Base-by-base conservation (phyloP, 306 rosid species). In the Cicer arietinum region DNA sequence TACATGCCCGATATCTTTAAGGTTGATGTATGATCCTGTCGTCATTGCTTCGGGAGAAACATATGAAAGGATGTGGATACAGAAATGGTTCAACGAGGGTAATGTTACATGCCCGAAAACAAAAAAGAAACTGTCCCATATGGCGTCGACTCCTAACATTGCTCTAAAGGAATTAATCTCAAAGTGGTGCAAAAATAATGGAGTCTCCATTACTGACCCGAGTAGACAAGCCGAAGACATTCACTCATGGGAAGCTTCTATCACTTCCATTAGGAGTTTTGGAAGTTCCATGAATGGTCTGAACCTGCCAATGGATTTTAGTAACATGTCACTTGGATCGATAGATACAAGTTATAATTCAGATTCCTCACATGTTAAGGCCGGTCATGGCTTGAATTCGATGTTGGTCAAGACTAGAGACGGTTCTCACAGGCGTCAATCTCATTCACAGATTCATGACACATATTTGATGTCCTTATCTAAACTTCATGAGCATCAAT, bases 61-160 rank as follows among this genome's bases (percentile, higher is more conserved):
- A 66, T 91, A 73, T 74, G 97, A 94, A 83, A 88, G 88, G 80
- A 83, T 83, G 85, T 91, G 91, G 94, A 89, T 91, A 76, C 91
- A 88, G 40, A 94, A 90, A 81, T 94, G 96, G 97, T 86, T 94
- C 81, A 85, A 79, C 16, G 96, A 93, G 90, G 96, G 97, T 58
- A 76, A 88, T 75, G 79, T 83, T 63, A 76, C 72, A 13, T 91
- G 98, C 80, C 98, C 92, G 8, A 84, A 84, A 80, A 88, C 91
- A 20, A 52, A 69, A 67, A 65, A 46, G 77, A 86, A 83, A 78
- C 81, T 94, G 46, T 10, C 45, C 10, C 71, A 84, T 66, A 45
- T 73, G 70, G 84, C 77, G 11, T 71, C 88, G 90, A 94, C 90
- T 74, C 92, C 97, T 52, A 94, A 94, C 20, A 39, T 57, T 17